Evolutionary conservation across 371 early-diverging fungal genomes (phyloP).

Genomic region (Apophysomyces sp.): DNA sequence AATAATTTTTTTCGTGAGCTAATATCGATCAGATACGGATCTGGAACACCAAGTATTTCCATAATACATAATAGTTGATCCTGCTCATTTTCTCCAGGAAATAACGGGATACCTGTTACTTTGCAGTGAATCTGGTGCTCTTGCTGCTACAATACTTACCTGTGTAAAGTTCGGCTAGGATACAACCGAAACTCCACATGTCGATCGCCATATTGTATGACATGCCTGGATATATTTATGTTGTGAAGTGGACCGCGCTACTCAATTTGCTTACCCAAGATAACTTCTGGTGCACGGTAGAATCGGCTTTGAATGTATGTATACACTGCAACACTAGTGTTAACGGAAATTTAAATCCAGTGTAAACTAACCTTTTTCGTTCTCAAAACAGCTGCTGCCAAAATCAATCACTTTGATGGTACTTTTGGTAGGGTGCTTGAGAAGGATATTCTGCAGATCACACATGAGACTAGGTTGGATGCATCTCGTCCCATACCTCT

Average conservation of each 20-base stretch:
- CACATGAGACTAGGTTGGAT: neutral
- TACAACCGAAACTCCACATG: constrained; percentile 99
- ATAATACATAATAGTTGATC: constrained; percentile 94
- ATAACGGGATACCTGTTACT: constrained; percentile 79
- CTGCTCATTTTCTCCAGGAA: constrained; percentile 96
- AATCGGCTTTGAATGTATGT: constrained; percentile 32
- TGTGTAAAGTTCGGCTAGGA: constrained; percentile 93
- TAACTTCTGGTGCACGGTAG: constrained; percentile 88
- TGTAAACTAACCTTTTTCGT: constrained; percentile 44
- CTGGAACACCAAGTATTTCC: constrained; percentile 89
- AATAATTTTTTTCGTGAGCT: constrained; percentile 83
- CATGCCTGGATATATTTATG: constrained; percentile 32
- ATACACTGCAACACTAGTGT: constrained; percentile 6
- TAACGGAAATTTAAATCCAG: neutral
- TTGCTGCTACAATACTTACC: constrained; percentile 35
- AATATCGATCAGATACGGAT: constrained; percentile 68
- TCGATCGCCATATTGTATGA: constrained; percentile 93
- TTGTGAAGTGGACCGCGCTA: neutral
- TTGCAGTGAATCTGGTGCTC: neutral
- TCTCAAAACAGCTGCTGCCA: constrained; percentile 81
- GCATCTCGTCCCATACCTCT: constrained; percentile 42
- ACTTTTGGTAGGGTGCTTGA: constrained; percentile 53
- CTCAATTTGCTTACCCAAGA: constrained; percentile 59
- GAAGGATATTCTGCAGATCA: constrained; percentile 56
- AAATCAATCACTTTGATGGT: constrained; percentile 93